Base-by-base conservation (phyloP, 2,329 filamentous ascomycete genomes). In the Plectosphaerella plurivora region DNA sequence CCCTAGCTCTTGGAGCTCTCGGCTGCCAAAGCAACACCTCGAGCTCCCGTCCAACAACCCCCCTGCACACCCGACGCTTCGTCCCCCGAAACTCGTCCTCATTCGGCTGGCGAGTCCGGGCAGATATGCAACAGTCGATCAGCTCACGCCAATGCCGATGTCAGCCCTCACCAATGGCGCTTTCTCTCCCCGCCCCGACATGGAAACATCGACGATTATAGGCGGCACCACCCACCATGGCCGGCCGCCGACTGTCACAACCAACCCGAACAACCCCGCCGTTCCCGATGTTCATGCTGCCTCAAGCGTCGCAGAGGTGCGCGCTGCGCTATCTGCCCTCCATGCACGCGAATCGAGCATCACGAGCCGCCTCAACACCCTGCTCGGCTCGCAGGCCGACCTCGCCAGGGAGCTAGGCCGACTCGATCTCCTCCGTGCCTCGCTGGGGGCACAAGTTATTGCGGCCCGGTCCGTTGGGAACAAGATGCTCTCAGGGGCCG, bases 401-500 rank as follows among this genome's bases (percentile, higher is more conserved):
- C 82, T 99, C 48, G 87, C 88, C 18, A 88, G 91, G 59, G 91
- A 97, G 63, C 79, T 99, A 49, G 86, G 86, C 55, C 88, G 93
- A 16, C 81, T 99, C 57, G 94, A 99, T 70, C 79, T 96, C 28
- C 81, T 97, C 51, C 89, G 94, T 59, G 92, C 92, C 42, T 88
- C 92, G 57, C 81, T 97, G 33, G 91, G 91, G 53, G 84, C 91
- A 5, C 94, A 97, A 66, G 89, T 88, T 49, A 88, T 92, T 63
- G 87, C 89, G 48, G 88, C 91, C 14, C 84, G 93, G 56, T 79
- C 86, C 45, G 87, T 99, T 64, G 89, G 89, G 76, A 89, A 91
- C 81, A 87, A 85, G 67, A 96, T 97, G 89, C 86, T 99, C 54
- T 86, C 90, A 41, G 83, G 86, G 44, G 92, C 94, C 28, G 89